A percentile compares a stretch with the other conserved stretches of the same genome.
These are phyloP conservation scores for Trametes elegans DNA, from an alignment of 768 basidiomycete species.

Conservation along the genomic window DNA sequence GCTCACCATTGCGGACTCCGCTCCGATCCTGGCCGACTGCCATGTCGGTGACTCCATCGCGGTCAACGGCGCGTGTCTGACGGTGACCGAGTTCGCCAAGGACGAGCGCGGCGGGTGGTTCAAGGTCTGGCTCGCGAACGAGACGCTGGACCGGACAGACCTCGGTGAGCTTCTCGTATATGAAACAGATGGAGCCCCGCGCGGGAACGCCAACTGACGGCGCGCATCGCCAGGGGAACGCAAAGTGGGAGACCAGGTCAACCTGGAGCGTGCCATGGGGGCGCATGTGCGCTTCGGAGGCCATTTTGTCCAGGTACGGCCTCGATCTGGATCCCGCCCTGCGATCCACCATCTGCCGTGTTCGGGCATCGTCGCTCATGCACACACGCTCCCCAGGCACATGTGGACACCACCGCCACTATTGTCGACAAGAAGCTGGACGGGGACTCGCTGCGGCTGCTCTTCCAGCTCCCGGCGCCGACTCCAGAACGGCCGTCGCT, in stretches of 20 bases:
- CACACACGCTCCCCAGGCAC: conserved; percentile 58
- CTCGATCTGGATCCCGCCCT: no score
- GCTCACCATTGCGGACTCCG: conserved; percentile 70
- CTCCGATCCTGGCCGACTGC: conserved; percentile 81
- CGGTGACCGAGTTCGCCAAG: conserved; percentile 81
- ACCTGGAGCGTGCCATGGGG: conserved; percentile 94
- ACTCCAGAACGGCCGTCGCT: conserved; percentile 60
- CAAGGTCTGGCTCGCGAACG: conserved; percentile 93
- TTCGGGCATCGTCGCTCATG: neutral
- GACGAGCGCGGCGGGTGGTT: conserved; percentile 72
- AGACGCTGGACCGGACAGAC: conserved; percentile 89
- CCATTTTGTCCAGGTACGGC: conserved; percentile 93
- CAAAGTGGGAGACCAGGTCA: conserved; percentile 75
- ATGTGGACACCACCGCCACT: conserved; percentile 87
- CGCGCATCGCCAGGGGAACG: conserved; percentile 57
- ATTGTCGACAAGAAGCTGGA: conserved; percentile 65
- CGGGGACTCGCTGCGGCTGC: conserved; percentile 85
- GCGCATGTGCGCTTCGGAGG: conserved; percentile 92
- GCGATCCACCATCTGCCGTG: no score
- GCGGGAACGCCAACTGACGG: neutral
- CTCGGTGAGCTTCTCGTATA: conserved; percentile 55
- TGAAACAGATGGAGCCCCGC: neutral
- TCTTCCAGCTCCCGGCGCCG: conserved; percentile 70
- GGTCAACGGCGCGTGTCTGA: conserved; percentile 78
- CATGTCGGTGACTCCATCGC: conserved; percentile 93